Base-by-base conservation (phyloP, 805 yeast species). In the Schwanniomyces polymorphus region DNA sequence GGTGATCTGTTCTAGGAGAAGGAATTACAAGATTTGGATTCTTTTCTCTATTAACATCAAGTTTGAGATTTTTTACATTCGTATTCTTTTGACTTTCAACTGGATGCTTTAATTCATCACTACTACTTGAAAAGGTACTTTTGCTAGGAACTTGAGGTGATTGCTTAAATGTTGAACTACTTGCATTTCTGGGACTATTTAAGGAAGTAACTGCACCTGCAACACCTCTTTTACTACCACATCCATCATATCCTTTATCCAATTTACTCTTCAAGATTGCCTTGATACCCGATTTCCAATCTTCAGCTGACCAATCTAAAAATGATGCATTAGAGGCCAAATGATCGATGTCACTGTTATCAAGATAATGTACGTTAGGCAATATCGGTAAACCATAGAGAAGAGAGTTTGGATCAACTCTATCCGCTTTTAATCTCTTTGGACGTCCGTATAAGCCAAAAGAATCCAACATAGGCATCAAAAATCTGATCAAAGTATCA, bases 211-310 rank as follows among this genome's bases (percentile, higher is more conserved):
- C 59, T 0, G 88, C 87, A 28, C 87, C 87, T 3, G 73, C 73
- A 17, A 83, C 59, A 11, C 88, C 88, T 45, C 84, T 76, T 12
- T 76, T 63, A 27, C 86, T 80, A n/a, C 92, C 92, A 65, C 90
- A 85, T 5, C 95, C 94, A 18, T 80, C 80, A 60, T 86, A 87
- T 7, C 92, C 78, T 47, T 61, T 58, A 27, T 65, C 70, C 46
- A 73, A 56, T 49, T 72, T 73, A 28, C 62, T 57, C 47, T 60
- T 63, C 55, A 73, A 55, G 23, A 73, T 50, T 2, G 44, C 27
- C 44, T 65, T 67, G 27, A 73, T 57, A 35, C 63, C 63, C 3
- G 46, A 51, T 27, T 54, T 60, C 78, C 78, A 73, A 21, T 57
- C 52, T 17, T 63, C 59, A 17, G 61, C 64, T 50, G 69, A 74